Percentiles rank a stretch among this genome's conserved stretches.
Conservation (phyloP, 176 grass and related monocot genomes). For the Bothriochloa decipiens region DNA sequence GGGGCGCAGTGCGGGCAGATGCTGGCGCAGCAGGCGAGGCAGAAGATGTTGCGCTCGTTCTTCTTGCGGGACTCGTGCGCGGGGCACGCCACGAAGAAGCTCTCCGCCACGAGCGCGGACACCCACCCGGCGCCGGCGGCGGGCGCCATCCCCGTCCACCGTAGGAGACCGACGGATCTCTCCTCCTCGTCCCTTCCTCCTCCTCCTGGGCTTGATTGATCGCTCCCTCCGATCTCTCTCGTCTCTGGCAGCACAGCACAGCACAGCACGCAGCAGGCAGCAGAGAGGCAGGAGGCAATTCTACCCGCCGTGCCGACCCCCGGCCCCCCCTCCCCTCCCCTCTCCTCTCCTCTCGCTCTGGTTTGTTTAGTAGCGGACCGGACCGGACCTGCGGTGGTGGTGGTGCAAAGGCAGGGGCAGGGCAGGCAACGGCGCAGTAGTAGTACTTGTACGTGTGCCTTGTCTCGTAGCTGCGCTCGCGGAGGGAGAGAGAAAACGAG, state of each 20-base stretch:
- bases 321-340: not conserved
- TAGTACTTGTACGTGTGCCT: conserved; percentile 32
- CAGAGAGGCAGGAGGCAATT: not conserved
- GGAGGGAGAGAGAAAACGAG: not conserved
- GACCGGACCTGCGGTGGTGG: not conserved
- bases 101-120: conserved; percentile 67
- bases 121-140: conserved; percentile 56
- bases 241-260: conserved; percentile 28
- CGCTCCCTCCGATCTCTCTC: not conserved
- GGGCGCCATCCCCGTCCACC: conserved; percentile 48
- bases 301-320: not conserved
- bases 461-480: conserved; percentile 42
- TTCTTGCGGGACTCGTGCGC: conserved; percentile 70
- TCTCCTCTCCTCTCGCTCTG: not conserved
- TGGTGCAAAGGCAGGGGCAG: not conserved
- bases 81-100: conserved; percentile 77
- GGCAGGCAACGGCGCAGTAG: not conserved
- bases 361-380: not conserved
- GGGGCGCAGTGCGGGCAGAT: conserved; percentile 81
- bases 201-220: not conserved
- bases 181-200: not conserved
- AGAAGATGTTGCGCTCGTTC: conserved; percentile 98
- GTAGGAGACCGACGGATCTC: not conserved
- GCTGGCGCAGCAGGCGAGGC: conserved; percentile 81
- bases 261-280: not conserved